Evolutionary conservation across 768 basidiomycete genomes (phyloP).

Genomic region (Trametes punicea): DNA sequence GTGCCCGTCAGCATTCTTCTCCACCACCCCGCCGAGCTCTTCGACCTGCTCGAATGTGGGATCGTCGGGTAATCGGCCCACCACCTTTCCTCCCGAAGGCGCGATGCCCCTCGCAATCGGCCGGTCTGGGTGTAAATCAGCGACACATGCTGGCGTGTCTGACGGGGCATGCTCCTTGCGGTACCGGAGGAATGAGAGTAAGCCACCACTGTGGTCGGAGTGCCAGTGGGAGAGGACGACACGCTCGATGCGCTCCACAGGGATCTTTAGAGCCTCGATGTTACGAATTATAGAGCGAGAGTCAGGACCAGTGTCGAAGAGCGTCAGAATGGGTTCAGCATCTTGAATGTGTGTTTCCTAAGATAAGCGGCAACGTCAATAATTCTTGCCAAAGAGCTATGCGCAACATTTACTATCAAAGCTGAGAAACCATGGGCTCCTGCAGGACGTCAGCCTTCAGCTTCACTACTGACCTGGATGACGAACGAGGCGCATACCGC

Average conservation of each 20-base stretch:
- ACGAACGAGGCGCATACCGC: slow-evolving; percentile 42
- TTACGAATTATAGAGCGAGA: slow-evolving; percentile 73
- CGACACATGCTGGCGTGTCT: slow-evolving; percentile 36
- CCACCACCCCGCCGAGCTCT: slow-evolving; percentile 50
- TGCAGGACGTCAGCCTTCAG: slow-evolving; percentile 21
- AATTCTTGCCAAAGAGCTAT: too few relatives aligned
- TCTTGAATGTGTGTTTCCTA: slow-evolving; percentile 58
- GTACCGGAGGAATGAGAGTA: slow-evolving; percentile 59
- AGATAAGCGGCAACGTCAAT: not conserved
- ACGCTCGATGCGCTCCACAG: slow-evolving; percentile 51
- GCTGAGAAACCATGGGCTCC: slow-evolving; percentile 86
- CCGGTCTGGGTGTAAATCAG: slow-evolving; percentile 77
- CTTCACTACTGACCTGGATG: too few relatives aligned
- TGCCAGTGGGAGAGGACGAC: slow-evolving; percentile 80
- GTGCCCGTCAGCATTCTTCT: slow-evolving; percentile 59
- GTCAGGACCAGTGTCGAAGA: slow-evolving; percentile 88
- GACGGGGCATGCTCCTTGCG: slow-evolving; percentile 29
- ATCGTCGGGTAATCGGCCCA: slow-evolving; percentile 61
- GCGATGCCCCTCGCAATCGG: slow-evolving; percentile 75
- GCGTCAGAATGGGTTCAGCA: slow-evolving; percentile 45
- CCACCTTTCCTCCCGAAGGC: slow-evolving; percentile 40
- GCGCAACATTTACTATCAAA: slow-evolving; percentile 68
- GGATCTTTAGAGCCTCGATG: slow-evolving; percentile 53
- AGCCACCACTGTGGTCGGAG: slow-evolving; percentile 43
- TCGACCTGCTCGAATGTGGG: slow-evolving; percentile 70